phyloP scores from a whole-genome alignment of 1,139 yeast genomes.

The Scheffersomyces parashehatae region DNA sequence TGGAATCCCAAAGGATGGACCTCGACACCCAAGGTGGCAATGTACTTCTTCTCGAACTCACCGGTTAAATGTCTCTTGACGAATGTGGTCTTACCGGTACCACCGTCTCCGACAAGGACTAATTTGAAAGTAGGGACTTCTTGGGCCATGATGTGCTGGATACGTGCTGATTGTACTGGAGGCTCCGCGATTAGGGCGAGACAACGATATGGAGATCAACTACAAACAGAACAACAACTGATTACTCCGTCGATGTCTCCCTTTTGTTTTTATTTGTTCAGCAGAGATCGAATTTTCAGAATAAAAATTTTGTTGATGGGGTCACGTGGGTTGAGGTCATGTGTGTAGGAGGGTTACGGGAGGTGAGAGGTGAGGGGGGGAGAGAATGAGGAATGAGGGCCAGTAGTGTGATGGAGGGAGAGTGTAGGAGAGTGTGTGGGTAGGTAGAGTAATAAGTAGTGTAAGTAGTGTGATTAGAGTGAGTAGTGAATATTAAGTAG shows the following conservation, averaged over 20 bases:
- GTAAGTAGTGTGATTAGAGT: too few relatives aligned
- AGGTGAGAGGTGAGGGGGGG: too few relatives aligned
- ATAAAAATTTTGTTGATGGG: background rate
- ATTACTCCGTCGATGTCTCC: background rate
- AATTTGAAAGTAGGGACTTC: conserved; percentile 98
- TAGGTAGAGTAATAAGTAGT: too few relatives aligned
- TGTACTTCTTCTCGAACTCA: conserved; percentile 98
- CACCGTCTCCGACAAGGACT: conserved; percentile 99
- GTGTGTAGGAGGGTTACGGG: too few relatives aligned
- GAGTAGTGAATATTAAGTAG: too few relatives aligned
- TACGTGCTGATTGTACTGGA: too few relatives aligned
- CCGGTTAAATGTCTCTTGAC: conserved; percentile 99
- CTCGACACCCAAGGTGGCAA: conserved; percentile 99
- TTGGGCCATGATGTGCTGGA: conserved; percentile 52
- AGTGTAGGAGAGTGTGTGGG: too few relatives aligned
- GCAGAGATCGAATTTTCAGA: background rate
- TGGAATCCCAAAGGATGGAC: conserved; percentile 98
- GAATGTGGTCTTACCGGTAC: conserved; percentile 99
- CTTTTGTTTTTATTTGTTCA: background rate
- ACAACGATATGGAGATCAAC: too few relatives aligned
- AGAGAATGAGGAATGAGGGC: too few relatives aligned
- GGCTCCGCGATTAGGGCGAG: too few relatives aligned
- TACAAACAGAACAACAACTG: background rate
- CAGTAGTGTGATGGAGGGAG: too few relatives aligned
- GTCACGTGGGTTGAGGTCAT: background rate